Conservation (phyloP, 2,329 filamentous ascomycete genomes). For the Exophiala sideris region DNA sequence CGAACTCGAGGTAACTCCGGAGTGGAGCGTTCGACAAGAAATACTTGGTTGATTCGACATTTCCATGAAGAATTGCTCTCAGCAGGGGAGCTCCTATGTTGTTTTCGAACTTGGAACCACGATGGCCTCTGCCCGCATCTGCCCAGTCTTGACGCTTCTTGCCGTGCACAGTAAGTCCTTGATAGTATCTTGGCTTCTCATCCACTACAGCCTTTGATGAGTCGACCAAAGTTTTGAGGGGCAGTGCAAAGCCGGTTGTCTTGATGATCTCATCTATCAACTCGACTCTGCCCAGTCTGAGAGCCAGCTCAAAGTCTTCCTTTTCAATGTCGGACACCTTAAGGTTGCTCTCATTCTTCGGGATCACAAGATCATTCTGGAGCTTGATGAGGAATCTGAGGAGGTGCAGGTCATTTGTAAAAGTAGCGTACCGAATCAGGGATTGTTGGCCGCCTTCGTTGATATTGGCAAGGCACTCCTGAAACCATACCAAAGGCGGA, state of each 20-base stretch:
- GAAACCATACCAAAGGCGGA: constrained; percentile 24
- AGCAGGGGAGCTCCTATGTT: constrained; percentile 34
- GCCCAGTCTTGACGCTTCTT: constrained; percentile 75
- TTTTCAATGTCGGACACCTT: constrained; percentile 28
- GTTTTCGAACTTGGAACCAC: constrained; percentile 32
- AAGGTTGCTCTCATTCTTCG: constrained; percentile 29
- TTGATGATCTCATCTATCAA: constrained; percentile 64
- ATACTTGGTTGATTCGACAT: constrained; percentile 70
- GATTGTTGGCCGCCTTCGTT: not conserved
- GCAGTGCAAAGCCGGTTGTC: constrained; percentile 64
- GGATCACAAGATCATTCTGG: constrained; percentile 44
- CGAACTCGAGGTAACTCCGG: constrained; percentile 66
- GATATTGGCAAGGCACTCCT: constrained; percentile 10
- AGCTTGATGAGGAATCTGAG: constrained; percentile 59
- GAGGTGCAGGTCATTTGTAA: constrained; percentile 51
- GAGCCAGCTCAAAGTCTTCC: constrained; percentile 39
- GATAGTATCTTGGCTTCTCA: constrained; percentile 68
- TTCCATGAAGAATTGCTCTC: constrained; percentile 41
- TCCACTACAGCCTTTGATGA: constrained; percentile 61
- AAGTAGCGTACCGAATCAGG: constrained; percentile 48
- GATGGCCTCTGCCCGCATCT: constrained; percentile 52
- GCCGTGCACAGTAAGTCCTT: constrained; percentile 72
- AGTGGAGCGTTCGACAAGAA: constrained; percentile 69
- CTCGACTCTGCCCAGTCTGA: constrained; percentile 49
- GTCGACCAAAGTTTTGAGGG: constrained; percentile 64